Conservation (phyloP, 345 rosid genomes). For the Conringia planisiliqua region DNA sequence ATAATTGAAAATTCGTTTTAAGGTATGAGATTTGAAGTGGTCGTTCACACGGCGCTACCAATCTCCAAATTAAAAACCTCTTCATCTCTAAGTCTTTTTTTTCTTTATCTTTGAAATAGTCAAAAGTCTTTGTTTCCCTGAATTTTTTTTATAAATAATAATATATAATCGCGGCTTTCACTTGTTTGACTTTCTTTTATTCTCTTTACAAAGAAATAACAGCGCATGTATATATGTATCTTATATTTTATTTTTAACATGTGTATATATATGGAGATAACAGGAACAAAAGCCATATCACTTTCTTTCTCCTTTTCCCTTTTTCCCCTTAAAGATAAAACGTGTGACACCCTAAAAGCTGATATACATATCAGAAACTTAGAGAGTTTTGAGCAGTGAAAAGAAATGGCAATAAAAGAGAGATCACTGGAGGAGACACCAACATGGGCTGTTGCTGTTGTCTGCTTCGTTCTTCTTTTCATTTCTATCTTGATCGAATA, state of each 20-base stretch:
- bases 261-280: conserved; percentile 19
- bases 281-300: conserved; percentile 7
- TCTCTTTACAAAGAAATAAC: background rate
- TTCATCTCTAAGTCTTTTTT: background rate
- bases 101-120: conserved; percentile 19
- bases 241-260: background rate
- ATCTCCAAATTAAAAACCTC: background rate
- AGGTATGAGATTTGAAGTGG: background rate
- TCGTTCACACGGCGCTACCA: conserved; percentile 17
- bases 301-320: conserved; percentile 11
- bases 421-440: conserved; percentile 63
- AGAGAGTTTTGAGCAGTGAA: background rate
- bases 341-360: conserved; percentile 5
- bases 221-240: background rate
- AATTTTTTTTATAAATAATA: background rate
- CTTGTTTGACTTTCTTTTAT: conserved; percentile 29
- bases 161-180: conserved; percentile 12
- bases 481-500: conserved; percentile 74
- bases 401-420: conserved; percentile 35
- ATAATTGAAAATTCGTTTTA: background rate
- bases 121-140: conserved; percentile 28
- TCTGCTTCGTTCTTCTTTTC: conserved; percentile 61
- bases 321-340: conserved; percentile 15
- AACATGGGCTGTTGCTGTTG: conserved; percentile 93
- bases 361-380: background rate